Percentiles rank a stretch among this genome's conserved stretches.
These are phyloP conservation scores for Cystobasidium sp. DNA, from an alignment of 1,284 basidiomycete species.

Conservation along the genomic window DNA sequence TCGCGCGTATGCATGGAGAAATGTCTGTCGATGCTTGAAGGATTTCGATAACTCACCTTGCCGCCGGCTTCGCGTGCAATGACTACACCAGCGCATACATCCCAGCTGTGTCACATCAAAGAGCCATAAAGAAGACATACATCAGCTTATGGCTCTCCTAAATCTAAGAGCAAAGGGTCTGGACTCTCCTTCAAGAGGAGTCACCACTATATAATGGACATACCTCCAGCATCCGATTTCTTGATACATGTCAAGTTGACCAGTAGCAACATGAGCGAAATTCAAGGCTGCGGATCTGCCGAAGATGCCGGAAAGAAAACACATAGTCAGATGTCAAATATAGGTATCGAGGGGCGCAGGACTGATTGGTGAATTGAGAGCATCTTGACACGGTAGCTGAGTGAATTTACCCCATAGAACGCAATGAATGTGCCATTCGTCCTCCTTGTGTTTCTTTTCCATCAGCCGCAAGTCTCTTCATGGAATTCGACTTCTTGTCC, in stretches of 20 bases:
- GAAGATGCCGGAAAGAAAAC: background rate
- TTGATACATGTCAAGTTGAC: conserved; percentile 79
- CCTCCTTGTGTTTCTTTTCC: conserved; percentile 69
- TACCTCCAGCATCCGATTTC: conserved; percentile 78
- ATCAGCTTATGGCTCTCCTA: background rate
- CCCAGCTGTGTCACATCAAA: conserved; percentile 47
- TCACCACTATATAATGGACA: background rate
- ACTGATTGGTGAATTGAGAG: background rate
- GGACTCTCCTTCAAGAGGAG: too few relatives aligned
- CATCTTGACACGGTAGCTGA: background rate
- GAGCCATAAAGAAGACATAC: background rate
- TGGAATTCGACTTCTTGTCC: conserved; percentile 70
- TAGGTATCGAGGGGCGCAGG: background rate
- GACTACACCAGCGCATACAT: conserved; percentile 76
- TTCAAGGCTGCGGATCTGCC: conserved; percentile 71
- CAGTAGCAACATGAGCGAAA: conserved; percentile 79
- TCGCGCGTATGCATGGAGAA: conserved; percentile 23
- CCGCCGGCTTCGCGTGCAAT: conserved; percentile 90
- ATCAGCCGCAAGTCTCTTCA: conserved; percentile 77
- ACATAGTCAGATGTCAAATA: background rate
- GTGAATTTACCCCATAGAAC: conserved; percentile 70
- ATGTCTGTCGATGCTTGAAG: conserved; percentile 23
- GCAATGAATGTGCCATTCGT: conserved; percentile 83
- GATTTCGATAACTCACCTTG: conserved; percentile 64
- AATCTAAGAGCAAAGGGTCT: too few relatives aligned